phyloP scores from a whole-genome alignment of 768 basidiomycete species.

The Pleurotus citrinopileatus region DNA sequence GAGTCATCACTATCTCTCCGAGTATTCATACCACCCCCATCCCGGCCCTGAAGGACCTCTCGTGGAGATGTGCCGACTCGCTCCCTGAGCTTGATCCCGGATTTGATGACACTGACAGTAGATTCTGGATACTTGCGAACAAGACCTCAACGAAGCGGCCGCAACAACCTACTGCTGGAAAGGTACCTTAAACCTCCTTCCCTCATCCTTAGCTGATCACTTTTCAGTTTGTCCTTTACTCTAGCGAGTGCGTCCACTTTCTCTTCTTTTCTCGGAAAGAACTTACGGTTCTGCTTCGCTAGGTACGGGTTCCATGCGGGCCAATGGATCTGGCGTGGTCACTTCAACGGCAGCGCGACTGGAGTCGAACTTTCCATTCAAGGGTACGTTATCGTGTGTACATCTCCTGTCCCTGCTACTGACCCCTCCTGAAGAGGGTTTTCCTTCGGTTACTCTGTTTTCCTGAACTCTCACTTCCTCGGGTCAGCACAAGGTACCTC shows the following conservation, averaged over 20 bases:
- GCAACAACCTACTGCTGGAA: conserved; percentile 52
- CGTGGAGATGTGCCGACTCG: conserved; percentile 61
- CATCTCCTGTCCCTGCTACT: neutral
- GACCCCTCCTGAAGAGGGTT: conserved; percentile 22
- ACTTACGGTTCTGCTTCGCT: neutral
- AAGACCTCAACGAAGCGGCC: conserved; percentile 58
- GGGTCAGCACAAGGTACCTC: conserved; percentile 39
- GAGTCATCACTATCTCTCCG: conserved; percentile 35
- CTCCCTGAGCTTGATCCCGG: conserved; percentile 52
- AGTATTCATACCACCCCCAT: conserved; percentile 22
- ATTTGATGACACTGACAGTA: conserved; percentile 47
- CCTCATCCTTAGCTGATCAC: neutral
- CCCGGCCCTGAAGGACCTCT: conserved; percentile 35
- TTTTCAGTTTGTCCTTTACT: conserved; percentile 25
- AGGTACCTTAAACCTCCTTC: conserved; percentile 33
- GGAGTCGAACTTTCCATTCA: conserved; percentile 38
- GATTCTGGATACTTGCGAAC: conserved; percentile 51
- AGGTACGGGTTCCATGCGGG: conserved; percentile 32
- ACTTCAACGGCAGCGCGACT: conserved; percentile 39
- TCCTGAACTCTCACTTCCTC: conserved; percentile 38
- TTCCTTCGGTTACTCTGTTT: conserved; percentile 44
- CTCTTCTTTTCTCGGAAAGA: neutral
- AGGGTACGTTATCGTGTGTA: conserved; percentile 21
- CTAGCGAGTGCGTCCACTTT: conserved; percentile 24
- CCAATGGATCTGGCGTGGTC: conserved; percentile 44